Conservation (phyloP, 352 stramenopile genomes). For the Pythium phragmitis region DNA sequence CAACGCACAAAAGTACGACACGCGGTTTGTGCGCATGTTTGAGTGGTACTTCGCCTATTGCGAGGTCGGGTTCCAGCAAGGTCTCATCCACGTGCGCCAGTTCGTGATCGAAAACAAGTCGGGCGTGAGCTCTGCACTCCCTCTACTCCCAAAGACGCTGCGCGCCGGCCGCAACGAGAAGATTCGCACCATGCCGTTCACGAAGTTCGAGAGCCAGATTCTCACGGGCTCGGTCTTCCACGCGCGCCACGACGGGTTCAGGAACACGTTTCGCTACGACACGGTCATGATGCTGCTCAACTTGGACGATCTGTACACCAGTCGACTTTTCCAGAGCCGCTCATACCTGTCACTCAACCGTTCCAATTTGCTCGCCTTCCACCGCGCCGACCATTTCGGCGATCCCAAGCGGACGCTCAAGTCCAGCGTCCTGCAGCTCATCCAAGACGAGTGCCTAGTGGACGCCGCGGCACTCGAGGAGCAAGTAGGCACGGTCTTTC, state of each 20-base stretch:
- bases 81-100: constrained; percentile 27
- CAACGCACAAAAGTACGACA: constrained; percentile 22
- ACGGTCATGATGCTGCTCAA: constrained; percentile 27
- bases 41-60: constrained; percentile 34
- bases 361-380: constrained; percentile 25
- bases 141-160: constrained; percentile 13
- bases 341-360: constrained; percentile 26
- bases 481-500: constrained; percentile 21
- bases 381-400: constrained; percentile 27
- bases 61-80: constrained; percentile 29
- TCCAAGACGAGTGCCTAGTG: constrained; percentile 22
- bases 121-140: not conserved
- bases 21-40: constrained; percentile 31
- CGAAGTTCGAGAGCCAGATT: constrained; percentile 23
- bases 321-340: constrained; percentile 22
- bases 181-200: constrained; percentile 26
- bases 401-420: constrained; percentile 27
- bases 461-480: constrained; percentile 12
- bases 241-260: constrained; percentile 17
- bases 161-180: constrained; percentile 19
- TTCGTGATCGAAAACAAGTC: constrained; percentile 29
- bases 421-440: constrained; percentile 25
- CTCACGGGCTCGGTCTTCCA: constrained; percentile 29
- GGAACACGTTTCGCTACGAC: constrained; percentile 28
- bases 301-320: constrained; percentile 23